These are phyloP conservation scores for Adansonia rubrostipa DNA, from an alignment of 441 rosid genomes.

Conservation along the genomic window DNA sequence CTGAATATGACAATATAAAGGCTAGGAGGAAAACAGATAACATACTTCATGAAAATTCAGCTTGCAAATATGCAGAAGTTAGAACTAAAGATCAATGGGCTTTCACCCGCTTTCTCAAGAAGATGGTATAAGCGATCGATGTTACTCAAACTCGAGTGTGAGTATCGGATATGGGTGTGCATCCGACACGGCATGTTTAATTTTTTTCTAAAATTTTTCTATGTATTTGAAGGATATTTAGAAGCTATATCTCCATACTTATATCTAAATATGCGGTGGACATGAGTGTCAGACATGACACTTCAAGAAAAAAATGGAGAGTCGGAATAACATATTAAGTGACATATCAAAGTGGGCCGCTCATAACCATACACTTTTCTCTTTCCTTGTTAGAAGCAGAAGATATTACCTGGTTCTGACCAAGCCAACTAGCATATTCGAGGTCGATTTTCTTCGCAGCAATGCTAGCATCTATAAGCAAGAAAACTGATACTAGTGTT, in stretches of 20 bases:
- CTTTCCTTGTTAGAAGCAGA: not conserved
- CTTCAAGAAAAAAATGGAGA: too few species aligned
- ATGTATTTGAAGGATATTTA: too few species aligned
- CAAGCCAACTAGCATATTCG: slow-evolving; percentile 96
- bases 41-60: not conserved
- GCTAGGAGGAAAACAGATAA: not conserved
- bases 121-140: not conserved
- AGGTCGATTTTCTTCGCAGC: slow-evolving; percentile 86
- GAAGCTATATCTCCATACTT: too few species aligned
- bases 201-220: too few species aligned
- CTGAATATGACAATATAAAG: slow-evolving; percentile 38
- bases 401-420: slow-evolving; percentile 75
- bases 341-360: not conserved
- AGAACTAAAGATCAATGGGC: not conserved
- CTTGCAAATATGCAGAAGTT: not conserved
- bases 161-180: too few species aligned
- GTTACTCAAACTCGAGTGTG: too few species aligned
- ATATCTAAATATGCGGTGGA: too few species aligned
- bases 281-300: too few species aligned
- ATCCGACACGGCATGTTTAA: too few species aligned
- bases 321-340: too few species aligned
- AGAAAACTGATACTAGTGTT: slow-evolving; percentile 80
- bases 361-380: not conserved
- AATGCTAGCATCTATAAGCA: slow-evolving; percentile 92
- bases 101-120: not conserved